A percentile compares a stretch with the other conserved stretches of the same genome.
Evolutionary conservation across 2,329 filamentous ascomycete species (phyloP).

Genomic region (Calonectria pseudoturangicola): DNA sequence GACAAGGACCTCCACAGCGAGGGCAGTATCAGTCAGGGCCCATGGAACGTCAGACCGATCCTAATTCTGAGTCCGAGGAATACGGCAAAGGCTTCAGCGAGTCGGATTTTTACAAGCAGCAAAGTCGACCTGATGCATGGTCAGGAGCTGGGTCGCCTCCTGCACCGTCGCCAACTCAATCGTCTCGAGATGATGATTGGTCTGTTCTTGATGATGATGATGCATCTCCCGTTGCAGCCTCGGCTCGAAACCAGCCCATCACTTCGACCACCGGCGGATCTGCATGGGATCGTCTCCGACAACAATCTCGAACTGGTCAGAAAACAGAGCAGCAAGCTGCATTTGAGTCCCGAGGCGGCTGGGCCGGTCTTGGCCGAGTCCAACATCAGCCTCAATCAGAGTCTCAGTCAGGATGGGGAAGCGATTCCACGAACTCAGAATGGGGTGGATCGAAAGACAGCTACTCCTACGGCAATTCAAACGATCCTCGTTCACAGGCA

Average conservation of each 20-base stretch:
- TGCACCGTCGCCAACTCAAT: slow-evolving; percentile 38
- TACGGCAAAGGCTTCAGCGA: slow-evolving; percentile 31
- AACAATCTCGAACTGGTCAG: slow-evolving; percentile 52
- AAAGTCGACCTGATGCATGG: slow-evolving; percentile 33
- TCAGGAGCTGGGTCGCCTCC: slow-evolving; percentile 21
- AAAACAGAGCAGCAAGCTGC: slow-evolving; percentile 46
- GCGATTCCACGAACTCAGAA: slow-evolving; percentile 51
- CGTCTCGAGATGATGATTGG: slow-evolving; percentile 49
- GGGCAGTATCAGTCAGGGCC: slow-evolving; percentile 7
- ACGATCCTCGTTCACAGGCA: slow-evolving; percentile 61
- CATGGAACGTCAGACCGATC: slow-evolving; percentile 29
- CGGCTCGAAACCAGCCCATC: slow-evolving; percentile 51
- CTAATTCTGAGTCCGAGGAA: slow-evolving; percentile 30
- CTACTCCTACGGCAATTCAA: slow-evolving; percentile 60
- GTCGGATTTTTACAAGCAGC: slow-evolving; percentile 1
- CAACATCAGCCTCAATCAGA: slow-evolving; percentile 40
- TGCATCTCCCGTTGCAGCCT: slow-evolving; percentile 65
- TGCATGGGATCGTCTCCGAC: slow-evolving; percentile 67
- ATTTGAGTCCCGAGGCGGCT: slow-evolving; percentile 42
- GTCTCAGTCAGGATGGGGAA: slow-evolving; percentile 51
- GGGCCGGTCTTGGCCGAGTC: slow-evolving; percentile 38
- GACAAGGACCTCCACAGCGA: slow-evolving; percentile 16
- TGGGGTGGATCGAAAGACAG: slow-evolving; percentile 47
- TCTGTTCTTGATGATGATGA: slow-evolving; percentile 60
- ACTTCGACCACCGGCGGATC: slow-evolving; percentile 55